Evolutionary conservation across 148 eudicot genomes (phyloP), one percentile per base, ranked within the genome.

Genomic region (Diospyros kaki): DNA sequence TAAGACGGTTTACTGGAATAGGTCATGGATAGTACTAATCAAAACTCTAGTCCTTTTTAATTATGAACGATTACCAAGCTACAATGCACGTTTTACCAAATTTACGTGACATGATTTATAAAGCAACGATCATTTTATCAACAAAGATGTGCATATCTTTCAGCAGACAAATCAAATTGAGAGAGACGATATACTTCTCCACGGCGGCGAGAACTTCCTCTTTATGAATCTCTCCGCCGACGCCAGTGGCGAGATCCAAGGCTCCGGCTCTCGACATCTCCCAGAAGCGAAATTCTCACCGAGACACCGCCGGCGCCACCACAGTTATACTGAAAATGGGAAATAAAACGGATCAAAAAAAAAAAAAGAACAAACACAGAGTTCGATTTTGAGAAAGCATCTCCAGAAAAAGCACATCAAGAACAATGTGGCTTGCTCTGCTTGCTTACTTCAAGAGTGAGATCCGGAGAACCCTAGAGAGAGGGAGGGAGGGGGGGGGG

Each of bases 191-290:
- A 53, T 80, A 95, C 98, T 90, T 81, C 44, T 95, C 94, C 45
- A 95, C 97, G n/a, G 98, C 93, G 28, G 88, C 82, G 12, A 92
- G 89, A 66, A 95, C 96, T 9, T 85, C 86, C 11, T 81, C 80
- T 73, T 89, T 95, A 28, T 83, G 80, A 86, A 95, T 95, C 82
- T 85, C 84, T 65, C 98, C 98, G 58, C 98, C 98, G n/a, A 92
- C 81, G 17, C 98, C 98, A 46, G 83, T 73, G 3, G 97, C 98
- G 28, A 92, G 90, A 92, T 95, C 98, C 68, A 95, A 74, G 9
- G 97, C 85, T 76, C 98, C 98, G 40, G 84, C 77, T 79, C 89
- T 94, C 56, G 98, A 86, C 98, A 93, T 93, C 77, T n/a, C 74
- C 46, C 39, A 56, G 12, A 13, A 62, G 41, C n/a, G 58, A 18